Evolutionary conservation across 208 protist genomes (phyloP).

Genomic region (Leptomonas seymouri): DNA sequence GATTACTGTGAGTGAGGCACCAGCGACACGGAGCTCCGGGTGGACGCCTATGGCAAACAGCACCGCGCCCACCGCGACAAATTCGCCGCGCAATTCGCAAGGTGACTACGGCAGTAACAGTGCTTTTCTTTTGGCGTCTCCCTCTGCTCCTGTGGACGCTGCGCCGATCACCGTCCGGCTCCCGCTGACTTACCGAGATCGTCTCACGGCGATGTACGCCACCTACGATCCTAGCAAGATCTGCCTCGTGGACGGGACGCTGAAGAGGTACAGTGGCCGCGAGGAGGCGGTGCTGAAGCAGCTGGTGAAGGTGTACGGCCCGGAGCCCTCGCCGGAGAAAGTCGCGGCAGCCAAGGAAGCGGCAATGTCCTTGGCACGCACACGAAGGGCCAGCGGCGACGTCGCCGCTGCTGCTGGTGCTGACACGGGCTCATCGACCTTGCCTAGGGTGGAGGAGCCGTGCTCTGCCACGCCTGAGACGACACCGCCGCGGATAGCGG

Average conservation of each 20-base stretch:
- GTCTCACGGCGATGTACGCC: constrained; percentile 59
- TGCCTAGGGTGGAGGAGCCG: neutral
- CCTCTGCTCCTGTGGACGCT: neutral
- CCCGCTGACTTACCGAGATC: constrained; percentile 45
- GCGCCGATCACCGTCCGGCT: neutral
- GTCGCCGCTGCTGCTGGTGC: neutral
- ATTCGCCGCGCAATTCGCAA: constrained; percentile 17
- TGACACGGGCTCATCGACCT: neutral
- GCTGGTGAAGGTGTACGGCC: constrained; percentile 75
- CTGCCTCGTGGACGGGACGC: constrained; percentile 49
- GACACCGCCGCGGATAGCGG: neutral
- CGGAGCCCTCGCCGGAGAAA: constrained; percentile 39
- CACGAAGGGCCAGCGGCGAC: neutral
- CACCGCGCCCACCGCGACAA: neutral
- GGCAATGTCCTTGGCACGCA: neutral
- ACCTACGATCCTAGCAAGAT: constrained; percentile 65
- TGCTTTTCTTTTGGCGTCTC: neutral
- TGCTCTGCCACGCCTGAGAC: neutral
- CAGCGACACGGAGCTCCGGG: neutral
- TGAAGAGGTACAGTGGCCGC: constrained; percentile 60
- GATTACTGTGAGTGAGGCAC: constrained; percentile 4
- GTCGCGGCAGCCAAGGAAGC: constrained; percentile 20
- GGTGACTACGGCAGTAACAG: constrained; percentile 9
- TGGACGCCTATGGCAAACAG: constrained; percentile 3
- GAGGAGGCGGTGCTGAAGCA: constrained; percentile 63